Base-by-base conservation (phyloP, 192 early-diverging fungal species). In the Coemansia interrupta region DNA sequence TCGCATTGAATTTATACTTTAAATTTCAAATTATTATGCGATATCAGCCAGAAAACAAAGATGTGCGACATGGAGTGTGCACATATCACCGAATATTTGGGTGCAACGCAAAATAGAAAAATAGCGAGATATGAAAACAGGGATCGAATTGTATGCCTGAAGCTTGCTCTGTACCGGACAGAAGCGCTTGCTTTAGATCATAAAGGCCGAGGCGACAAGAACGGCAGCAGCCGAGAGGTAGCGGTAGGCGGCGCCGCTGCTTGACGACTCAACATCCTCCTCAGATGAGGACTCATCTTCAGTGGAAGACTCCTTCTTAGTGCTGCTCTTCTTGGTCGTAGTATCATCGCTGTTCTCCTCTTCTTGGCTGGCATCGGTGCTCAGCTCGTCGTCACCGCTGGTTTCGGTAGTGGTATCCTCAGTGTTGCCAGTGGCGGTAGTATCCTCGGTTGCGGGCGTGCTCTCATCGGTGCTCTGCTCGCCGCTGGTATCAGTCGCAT, bases 201-300 rank as follows among this genome's bases (percentile, higher is more conserved):
- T 58, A 47, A 68, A 46, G 26, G 40, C 53, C 4, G 61, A 54
- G 29, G 73, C 73, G 55, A 51, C 60, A 28, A 65, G 44, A 15
- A 61, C 23, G 20, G 72, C 72, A 24, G 63, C 73, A 19, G 46
- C 56, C 39, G 73, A 70, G 32, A 76, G 55, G 46, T 69, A 56
- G 51, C 60, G 59, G 17, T 39, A 43, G 50, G 63, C 58, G 30
- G 66, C 59, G 19, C 47, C 58, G 45, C 52, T 59, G 48, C 54
- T 56, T 22, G 55, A 48, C 3, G 44, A 20, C 51, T 63, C 47
- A 15, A 56, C 54, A 5, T 58, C 39, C 28, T 51, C 49, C 8
- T 18, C 19, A 29, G 48, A 50, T 24, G 54, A 32, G n/a, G 39
- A 28, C n/a, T 61, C 36, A 2, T 68, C 66, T 8, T 42, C 32